Conservation (phyloP, 1,284 basidiomycete genomes). For the Entoloma clypeatum region DNA sequence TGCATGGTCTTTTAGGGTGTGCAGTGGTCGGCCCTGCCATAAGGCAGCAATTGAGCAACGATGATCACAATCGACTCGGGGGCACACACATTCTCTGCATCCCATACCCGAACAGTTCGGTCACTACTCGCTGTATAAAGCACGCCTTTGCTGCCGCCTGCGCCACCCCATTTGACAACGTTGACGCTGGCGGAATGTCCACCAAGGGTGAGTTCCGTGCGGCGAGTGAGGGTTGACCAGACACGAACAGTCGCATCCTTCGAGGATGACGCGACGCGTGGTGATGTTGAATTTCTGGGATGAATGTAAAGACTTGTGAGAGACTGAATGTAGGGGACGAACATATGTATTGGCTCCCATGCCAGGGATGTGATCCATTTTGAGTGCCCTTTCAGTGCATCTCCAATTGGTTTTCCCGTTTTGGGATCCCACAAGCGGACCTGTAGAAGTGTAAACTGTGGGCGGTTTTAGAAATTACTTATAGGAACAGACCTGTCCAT, state of each 20-base stretch:
- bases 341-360: conserved; percentile 96
- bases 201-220: conserved; percentile 83
- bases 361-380: conserved; percentile 98
- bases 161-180: conserved; percentile 93
- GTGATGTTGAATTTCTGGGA: conserved; percentile 63
- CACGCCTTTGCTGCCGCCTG: conserved; percentile 67
- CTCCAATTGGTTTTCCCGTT: conserved; percentile 80
- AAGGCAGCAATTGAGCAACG: conserved; percentile 4
- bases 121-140: conserved; percentile 95
- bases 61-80: neutral
- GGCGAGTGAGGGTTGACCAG: conserved; percentile 78
- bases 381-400: conserved; percentile 86
- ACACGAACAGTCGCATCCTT: conserved; percentile 96
- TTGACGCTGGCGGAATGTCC: conserved; percentile 96
- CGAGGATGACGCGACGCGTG: conserved; percentile 91
- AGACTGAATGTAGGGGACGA: conserved; percentile 10
- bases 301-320: neutral
- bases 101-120: conserved; percentile 93
- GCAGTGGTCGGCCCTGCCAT: conserved; percentile 56
- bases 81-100: conserved; percentile 64
- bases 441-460: conserved; percentile 26
- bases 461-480: neutral
- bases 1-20: conserved; percentile 90
- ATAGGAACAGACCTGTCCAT: conserved; percentile 71
- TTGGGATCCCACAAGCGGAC: conserved; percentile 89